Evolutionary conservation across 1,284 basidiomycete genomes (phyloP).

Genomic region (Volvariella surrecta): DNA sequence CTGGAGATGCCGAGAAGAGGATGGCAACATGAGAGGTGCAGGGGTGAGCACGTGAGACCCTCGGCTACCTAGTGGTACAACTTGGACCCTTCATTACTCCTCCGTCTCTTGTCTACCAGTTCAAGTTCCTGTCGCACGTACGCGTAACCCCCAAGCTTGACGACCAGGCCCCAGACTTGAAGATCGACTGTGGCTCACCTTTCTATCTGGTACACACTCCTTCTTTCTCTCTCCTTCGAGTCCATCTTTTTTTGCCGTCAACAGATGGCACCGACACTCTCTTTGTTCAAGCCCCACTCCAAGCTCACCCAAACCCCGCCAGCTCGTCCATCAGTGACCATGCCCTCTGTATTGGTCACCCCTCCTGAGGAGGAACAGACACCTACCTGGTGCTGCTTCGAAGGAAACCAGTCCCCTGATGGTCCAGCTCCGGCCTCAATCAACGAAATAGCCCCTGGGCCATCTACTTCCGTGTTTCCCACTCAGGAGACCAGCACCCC

Average conservation of each 20-base stretch:
- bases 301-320: conserved; percentile 12
- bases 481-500: background rate
- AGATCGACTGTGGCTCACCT: conserved; percentile 4
- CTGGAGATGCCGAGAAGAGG: no score
- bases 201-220: background rate
- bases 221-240: conserved; percentile 8
- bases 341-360: conserved; percentile 59
- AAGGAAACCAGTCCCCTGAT: conserved; percentile 33
- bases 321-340: conserved; percentile 20
- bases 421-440: conserved; percentile 8
- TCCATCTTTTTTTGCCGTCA: conserved; percentile 11
- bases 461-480: background rate
- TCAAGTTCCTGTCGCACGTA: conserved; percentile 2
- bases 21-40: conserved; percentile 1
- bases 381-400: conserved; percentile 59
- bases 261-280: conserved; percentile 10
- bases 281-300: conserved; percentile 9
- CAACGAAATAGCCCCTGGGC: conserved; percentile 1
- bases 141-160: conserved; percentile 5
- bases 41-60: conserved; percentile 6
- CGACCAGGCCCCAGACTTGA: background rate
- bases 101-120: no score
- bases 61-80: no score
- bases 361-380: conserved; percentile 64
- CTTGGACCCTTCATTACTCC: no score